Evolutionary conservation across 2,329 filamentous ascomycete genomes (phyloP), one percentile per base, ranked within the genome.

Genomic region (Lachnellula willkommii): DNA sequence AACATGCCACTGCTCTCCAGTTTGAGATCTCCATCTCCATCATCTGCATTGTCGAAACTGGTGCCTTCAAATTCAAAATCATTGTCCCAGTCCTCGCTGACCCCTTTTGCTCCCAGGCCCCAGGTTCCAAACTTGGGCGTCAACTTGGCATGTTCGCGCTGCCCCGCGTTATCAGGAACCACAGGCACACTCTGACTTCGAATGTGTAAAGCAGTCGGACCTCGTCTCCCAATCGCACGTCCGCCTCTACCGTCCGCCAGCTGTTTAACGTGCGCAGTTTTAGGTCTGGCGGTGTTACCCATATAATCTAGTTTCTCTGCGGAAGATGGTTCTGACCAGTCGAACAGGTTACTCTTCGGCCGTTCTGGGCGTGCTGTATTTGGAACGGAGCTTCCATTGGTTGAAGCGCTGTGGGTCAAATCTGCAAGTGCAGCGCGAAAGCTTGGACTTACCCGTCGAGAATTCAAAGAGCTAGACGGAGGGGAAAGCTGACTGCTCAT

Each of bases 81-180:
- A 60, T 92, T 88, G 64, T 93, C 90, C 90, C 90, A 95, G 66
- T 94, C 89, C 69, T 95, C 90, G 59, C 87, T 92, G 11, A 85
- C 85, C 15, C 83, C 87, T 70, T 92, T 92, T 60, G 83, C 85
- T n/a, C 87, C 84, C 43, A 90, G 74, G 2, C 88, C 88, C 89
- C 89, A 93, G 1, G 89, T 92, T 45, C 89, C 87, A 66, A 90
- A 93, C 65, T 91, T 92, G 52, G 79, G 74, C 1, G 73, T 80
- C n/a, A 81, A 70, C 74, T 87, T 66, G 70, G 68, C 57, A 49
- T 71, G 67, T 71, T 78, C 69, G 79, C 87, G 59, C 72, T 76
- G 71, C 64, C 75, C 73, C 59, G 74, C 71, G 37, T 73, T 72
- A 65, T 90, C 88, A 36, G 85, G 85, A 3, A 83, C 79, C 14